Evolutionary conservation across 805 yeast genomes (phyloP), one percentile per base, ranked within the genome.

Genomic region (Cyberlindnera mycetangii): DNA sequence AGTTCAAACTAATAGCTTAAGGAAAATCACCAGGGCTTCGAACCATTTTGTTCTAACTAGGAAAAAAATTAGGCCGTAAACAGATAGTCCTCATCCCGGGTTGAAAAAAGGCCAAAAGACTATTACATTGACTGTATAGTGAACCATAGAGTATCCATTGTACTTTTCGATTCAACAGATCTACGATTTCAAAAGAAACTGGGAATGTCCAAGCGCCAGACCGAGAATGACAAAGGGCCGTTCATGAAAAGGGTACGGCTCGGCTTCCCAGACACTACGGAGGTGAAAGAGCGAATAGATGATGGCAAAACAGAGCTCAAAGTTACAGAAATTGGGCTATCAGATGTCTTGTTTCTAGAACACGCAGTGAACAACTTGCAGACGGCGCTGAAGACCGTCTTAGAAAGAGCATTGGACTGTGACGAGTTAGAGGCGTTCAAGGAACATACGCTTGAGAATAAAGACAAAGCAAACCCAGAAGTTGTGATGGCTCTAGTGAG

Each of bases 371-470:
- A 72, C 1, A 72, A 70, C 36, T 56, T 83, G 3, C 79, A 82
- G 44, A 77, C 75, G 35, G 68, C 78, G 19, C 66, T 82, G 7
- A 67, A 68, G 40, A 65, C 70, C 11, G 70, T 85, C 16, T 45
- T 83, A 2, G 67, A 72, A 5, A 74, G 75, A n/a, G 74, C 88
- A 1, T 89, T 89, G 4, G 74, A 75, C 41, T 52, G 68, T 11
- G 63, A 69, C 12, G 65, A 72, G 7, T 63, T 74, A 71, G 48
- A 67, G 55, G 45, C 54, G 32, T 49, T 64, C 58, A 32, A 73
- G 3, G 14, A 20, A 8, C 34, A 38, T n/a, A 27, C 31, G 14
- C 16, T 19, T 2, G 53, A 61, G 11, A 49, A 58, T 18, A 54
- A 66, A n/a, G 50, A 57, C 20, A 62, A 71, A 17, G 49, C 53